Evolutionary conservation across 208 protist genomes (phyloP), one percentile per base, ranked within the genome.

Genomic region (Leishmania mexicana): DNA sequence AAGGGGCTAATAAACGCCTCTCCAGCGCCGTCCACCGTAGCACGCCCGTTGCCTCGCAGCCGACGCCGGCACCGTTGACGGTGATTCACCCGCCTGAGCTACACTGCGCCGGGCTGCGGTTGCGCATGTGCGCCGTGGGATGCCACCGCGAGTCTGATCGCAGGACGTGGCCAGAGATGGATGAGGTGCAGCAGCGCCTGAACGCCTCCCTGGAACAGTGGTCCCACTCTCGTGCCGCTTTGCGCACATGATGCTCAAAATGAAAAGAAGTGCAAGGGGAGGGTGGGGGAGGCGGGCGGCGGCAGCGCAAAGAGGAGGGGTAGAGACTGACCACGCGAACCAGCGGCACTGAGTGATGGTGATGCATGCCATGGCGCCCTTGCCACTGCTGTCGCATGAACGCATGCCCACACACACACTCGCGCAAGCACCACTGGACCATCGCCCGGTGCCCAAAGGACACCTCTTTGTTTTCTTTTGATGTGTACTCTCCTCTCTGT

Each of bases 31-130:
- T 53, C 42, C 76, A 79, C 42, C 81, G 85, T 13, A 19, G 42
- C n/a, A 31, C 57, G 35, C 31, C 57, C 54, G 7, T 76, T 45
- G 60, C 68, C 0, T 54, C 71, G 17, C 58, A 10, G 35, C 19
- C 54, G 38, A 19, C 64, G 24, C 51, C 78, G n/a, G 72, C 71
- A n/a, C 58, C 65, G n/a, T 62, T 45, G 15, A 82, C 81, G 28
- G 68, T 78, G 40, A 70, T 93, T 28, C 75, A 80, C 58, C 76
- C 91, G 10, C 94, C 93, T 11, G 92, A 96, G 86, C 88, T 90
- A 68, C 89, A 96, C 85, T 97, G 93, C 67, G 88, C 88, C 17
- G 88, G 86, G 35, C 84, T 97, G 40, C 85, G 81, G 40, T 83
- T 97, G 75, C 86, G 90, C 28, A 78, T 83, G 54, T 94, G 90